Base-by-base conservation (phyloP, 75 land plant species). In the Pinus albicaulis region DNA sequence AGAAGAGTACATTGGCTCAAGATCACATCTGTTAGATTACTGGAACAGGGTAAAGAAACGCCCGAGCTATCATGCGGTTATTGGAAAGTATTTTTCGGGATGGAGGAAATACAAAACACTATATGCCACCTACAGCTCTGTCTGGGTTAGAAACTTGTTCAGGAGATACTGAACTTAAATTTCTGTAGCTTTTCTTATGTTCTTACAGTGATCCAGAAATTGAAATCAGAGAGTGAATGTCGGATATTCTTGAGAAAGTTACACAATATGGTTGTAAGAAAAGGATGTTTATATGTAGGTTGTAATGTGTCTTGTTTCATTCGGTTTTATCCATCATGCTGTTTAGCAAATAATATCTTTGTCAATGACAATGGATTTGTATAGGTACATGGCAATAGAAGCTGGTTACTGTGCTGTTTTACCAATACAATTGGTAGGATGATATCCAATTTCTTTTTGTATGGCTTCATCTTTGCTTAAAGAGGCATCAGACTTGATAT, bases 71-170 rank as follows among this genome's bases (percentile, higher is more conserved):
- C 80, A 78, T 48, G 80, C 60, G 73, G 96, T 89, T 24, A 89
- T 96, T 55, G 99, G 99, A 3, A 85, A 81, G 63, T 84, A 96
- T 75, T 88, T 92, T 56, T 63, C 76, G 56, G 91, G 94, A 25
- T 82, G 92, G 87, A 89, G 86, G 55, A 94, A 84, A 78, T 76
- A 89, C 59, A 87, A 76, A 74, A 86, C 90, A 26, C 75, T 96
- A 19, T 6, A 86, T 11, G 91, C 86, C 72, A 89, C 95, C 5
- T 73, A 82, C 69, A 85, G 82, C 76, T 87, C 83, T 77, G 78
- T 96, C 57, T 77, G 71, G 34, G 61, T 90, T 12, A 86, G 98
- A 81, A 83, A 57, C 56, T 7, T 89, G 59, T 72, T 94, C 48
- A 86, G 71, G 61, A 89, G 81, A 78, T 96, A 90, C 71, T 96